These are phyloP conservation scores for Corchorus olitorius DNA, from an alignment of 345 rosid species.

Conservation along the genomic window DNA sequence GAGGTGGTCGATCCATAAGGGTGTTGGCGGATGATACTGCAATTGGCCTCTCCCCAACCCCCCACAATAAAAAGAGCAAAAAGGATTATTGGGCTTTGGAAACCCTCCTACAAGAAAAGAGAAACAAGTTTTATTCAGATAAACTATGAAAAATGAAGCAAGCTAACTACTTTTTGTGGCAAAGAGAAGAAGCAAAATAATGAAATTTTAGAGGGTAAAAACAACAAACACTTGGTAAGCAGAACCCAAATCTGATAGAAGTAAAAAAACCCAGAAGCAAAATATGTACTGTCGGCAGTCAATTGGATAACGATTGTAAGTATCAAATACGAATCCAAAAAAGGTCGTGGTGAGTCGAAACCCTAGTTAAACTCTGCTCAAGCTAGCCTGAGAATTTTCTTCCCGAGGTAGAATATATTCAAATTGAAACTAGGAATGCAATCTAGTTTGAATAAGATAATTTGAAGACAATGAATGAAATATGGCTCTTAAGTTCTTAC, in stretches of 20 bases:
- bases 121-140: background rate
- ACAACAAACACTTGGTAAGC: too few relatives aligned
- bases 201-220: too few relatives aligned
- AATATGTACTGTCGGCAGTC: background rate
- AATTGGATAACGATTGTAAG: background rate
- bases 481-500: background rate
- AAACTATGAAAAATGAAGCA: too few relatives aligned
- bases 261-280: background rate
- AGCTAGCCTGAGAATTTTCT: background rate
- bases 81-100: background rate
- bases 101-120: background rate
- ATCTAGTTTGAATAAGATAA: background rate
- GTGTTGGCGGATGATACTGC: conserved; percentile 8
- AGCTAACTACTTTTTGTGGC: too few relatives aligned
- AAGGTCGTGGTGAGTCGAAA: background rate
- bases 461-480: background rate
- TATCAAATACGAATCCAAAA: background rate
- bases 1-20: conserved; percentile 52
- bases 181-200: too few relatives aligned
- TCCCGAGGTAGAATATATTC: background rate
- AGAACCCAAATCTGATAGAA: too few relatives aligned
- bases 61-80: background rate
- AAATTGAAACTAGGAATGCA: background rate
- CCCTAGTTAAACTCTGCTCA: background rate
- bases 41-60: background rate